These are phyloP conservation scores for Solanum sejunctum DNA, from an alignment of 257 asterid genomes.

Conservation along the genomic window DNA sequence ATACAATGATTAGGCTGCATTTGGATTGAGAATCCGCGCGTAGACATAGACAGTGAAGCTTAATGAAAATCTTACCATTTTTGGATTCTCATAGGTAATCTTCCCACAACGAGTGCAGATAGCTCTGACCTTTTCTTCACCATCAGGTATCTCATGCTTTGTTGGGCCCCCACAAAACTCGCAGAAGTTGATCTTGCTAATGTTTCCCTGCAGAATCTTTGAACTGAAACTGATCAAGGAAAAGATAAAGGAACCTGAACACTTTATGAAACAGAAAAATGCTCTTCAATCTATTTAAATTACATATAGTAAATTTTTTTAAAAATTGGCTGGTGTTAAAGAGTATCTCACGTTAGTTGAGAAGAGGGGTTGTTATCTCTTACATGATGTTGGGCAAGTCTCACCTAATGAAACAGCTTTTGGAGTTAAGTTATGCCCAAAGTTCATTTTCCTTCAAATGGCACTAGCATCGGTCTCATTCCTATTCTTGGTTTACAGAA, in stretches of 20 bases:
- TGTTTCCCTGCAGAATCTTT: slow-evolving; percentile 34
- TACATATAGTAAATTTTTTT: background rate
- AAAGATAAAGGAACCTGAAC: background rate
- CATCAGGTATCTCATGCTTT: slow-evolving; percentile 82
- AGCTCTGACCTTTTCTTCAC: slow-evolving; percentile 82
- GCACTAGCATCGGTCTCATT: background rate
- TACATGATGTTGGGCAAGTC: background rate
- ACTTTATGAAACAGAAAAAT: background rate
- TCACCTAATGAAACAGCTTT: background rate
- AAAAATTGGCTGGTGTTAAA: background rate
- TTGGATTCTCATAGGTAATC: slow-evolving; percentile 82
- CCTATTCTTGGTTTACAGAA: background rate
- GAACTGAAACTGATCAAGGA: background rate
- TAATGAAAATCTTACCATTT: slow-evolving; percentile 51
- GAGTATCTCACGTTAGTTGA: background rate
- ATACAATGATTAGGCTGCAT: background rate
- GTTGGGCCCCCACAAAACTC: slow-evolving; percentile 86
- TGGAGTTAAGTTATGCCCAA: background rate
- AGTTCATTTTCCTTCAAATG: background rate
- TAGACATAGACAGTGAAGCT: background rate
- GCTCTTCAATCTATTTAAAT: background rate
- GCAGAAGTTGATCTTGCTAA: slow-evolving; percentile 69
- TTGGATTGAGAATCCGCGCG: background rate
- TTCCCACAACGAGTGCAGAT: slow-evolving; percentile 71
- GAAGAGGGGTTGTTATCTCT: background rate